These are phyloP conservation scores for Fusarium kyushuense DNA, from an alignment of 2,329 filamentous ascomycete species.

Conservation along the genomic window DNA sequence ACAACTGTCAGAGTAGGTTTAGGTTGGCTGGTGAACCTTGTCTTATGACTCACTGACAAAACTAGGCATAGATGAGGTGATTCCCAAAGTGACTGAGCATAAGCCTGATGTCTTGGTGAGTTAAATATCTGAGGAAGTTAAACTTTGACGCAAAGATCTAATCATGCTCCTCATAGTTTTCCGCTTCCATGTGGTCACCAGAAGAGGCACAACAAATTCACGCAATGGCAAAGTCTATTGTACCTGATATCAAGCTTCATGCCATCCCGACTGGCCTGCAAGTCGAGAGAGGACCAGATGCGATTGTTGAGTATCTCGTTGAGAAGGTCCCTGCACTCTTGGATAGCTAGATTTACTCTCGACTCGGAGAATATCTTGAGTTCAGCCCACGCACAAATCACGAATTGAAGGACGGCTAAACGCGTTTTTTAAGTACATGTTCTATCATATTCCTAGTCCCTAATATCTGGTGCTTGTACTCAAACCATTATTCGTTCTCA, in stretches of 20 bases:
- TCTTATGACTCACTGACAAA: fast-evolving
- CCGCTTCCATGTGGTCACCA: conserved; percentile 16
- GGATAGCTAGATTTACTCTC: neutral
- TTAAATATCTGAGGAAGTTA: fast-evolving
- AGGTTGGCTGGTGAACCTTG: fast-evolving
- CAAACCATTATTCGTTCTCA: conserved; percentile 20
- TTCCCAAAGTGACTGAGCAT: conserved; percentile 18
- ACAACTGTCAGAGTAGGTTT: conserved; percentile 14
- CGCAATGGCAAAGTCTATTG: conserved; percentile 20
- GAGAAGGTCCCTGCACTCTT: conserved; percentile 22
- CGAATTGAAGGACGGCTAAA: too few species aligned
- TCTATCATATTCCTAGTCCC: neutral
- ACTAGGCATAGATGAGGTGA: conserved; percentile 14
- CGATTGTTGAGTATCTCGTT: conserved; percentile 19
- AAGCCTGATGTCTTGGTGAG: conserved; percentile 12
- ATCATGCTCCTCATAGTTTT: neutral
- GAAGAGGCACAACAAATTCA: conserved; percentile 21
- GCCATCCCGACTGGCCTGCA: conserved; percentile 18
- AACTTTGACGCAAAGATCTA: neutral
- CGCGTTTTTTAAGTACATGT: too few species aligned
- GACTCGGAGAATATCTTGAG: too few species aligned
- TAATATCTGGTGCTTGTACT: neutral
- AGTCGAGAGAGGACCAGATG: conserved; percentile 13
- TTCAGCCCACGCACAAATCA: too few species aligned
- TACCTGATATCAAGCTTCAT: conserved; percentile 13